Base-by-base conservation (phyloP, 2,329 filamentous ascomycete species). In the Talaromyces sp. region DNA sequence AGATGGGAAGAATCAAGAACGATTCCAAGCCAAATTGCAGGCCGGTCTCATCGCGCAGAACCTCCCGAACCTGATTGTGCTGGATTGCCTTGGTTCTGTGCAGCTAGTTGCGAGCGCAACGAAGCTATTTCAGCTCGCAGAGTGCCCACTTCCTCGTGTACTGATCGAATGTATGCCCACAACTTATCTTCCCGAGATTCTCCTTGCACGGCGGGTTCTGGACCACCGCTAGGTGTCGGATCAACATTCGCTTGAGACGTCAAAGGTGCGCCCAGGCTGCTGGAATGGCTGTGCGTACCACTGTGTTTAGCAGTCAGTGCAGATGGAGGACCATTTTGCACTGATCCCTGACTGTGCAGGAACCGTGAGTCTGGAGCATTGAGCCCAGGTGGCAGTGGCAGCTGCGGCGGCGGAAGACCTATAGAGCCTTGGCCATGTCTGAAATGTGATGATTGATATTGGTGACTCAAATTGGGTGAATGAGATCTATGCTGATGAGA, bases 381-480 rank as follows among this genome's bases (percentile, higher is more conserved):
- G 66, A 82, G 70, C 22, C 76, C 76, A 52, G 79, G 79, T 24
- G 79, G 75, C 7, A 77, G 80, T 41, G 80, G 80, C 9, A 82
- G 71, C 64, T 82, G 80, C 49, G 80, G 79, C 4, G 75, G 75
- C 37, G 77, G 76, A 27, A 80, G 70, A 60, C 74, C 73, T 63
- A 80, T 64, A 43, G 66, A 50, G 39, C 39, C 50, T 62, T 64
- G 62, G 4, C 64, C 43, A 31, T 73, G 66, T 50, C 50, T 59
- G 61, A 79, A 79, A 58, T 77, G 78, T 64, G 79, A 78, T 33
- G 80, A 75, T 61, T 78, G 78, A 65, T 80, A 79, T 35, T 80
- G 75, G 60, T 78, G 76, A 19, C 75, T 73, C 64, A 80, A 71
- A 57, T 77, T 75, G 7, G 81, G 80, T 8, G 81, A 83, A 66